Base-by-base conservation (phyloP, 106 monocot species). In the Phalaenopsis equestris region DNA sequence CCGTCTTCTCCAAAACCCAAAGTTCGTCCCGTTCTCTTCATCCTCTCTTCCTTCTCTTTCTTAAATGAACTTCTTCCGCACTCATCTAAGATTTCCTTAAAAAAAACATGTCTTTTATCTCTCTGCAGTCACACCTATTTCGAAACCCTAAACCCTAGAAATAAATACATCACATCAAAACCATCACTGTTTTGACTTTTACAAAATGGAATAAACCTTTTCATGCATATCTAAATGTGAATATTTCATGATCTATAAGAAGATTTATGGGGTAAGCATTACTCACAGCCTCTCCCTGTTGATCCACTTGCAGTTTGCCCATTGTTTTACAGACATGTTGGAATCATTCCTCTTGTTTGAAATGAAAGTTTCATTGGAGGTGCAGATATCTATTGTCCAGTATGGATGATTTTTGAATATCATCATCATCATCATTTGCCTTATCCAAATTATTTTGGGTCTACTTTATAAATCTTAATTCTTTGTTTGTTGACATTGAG, bases 1-100 rank as follows among this genome's bases (percentile, higher is more conserved):
- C 98, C 74, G 94, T 99, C 83, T 99, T 99, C 93, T 95, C 98
- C 82, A 85, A 88, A 49, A 88, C 94, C 42, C 58, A 91, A 47
- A 94, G 92, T 94, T 18, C 16, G 82, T 77, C 41, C 41, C 42
- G 43, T 55, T 79, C 76, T 72, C 10, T 46, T 55, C n/a, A 42
- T 47, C 77, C 41, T 47, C 39, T 70, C 41, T 11, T 67, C 19
- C 42, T 16, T 41, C 65, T 49, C 41, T 75, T 56, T 56, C 10
- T 77, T 16, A 57, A 41, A 39, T 24, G 47, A 17, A 2, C 47
- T 75, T 75, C 75, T 48, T 73, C 8, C 48, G 7, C 42, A 17
- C 16, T 42, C 70, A 39, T 10, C 10, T 1, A 24, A 37, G 68
- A 2, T 24, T 68, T 68, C 68, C 68, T 37, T n/a, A 5, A 18